Conservation (phyloP, 2,329 filamentous ascomycete genomes). For the Penicillium sp. region DNA sequence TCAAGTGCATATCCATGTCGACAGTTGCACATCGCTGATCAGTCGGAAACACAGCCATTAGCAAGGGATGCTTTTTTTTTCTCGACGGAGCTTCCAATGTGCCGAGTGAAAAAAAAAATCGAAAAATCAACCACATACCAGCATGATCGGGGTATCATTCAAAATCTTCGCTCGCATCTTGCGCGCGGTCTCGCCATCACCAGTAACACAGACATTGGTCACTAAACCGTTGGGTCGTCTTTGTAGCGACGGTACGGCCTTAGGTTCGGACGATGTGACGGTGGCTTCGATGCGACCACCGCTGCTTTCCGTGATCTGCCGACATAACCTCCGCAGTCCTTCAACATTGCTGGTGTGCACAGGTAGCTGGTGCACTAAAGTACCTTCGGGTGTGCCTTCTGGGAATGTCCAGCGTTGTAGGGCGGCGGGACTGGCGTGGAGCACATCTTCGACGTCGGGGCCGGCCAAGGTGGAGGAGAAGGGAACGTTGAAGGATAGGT, state of each 20-base stretch:
- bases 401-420: conserved; percentile 92
- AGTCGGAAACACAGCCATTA: conserved; percentile 14
- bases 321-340: conserved; percentile 75
- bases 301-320: conserved; percentile 70
- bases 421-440: conserved; percentile 86
- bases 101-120: conserved; percentile 14
- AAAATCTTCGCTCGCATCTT: conserved; percentile 87
- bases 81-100: not conserved
- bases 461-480: conserved; percentile 91
- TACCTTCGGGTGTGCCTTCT: conserved; percentile 78
- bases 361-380: conserved; percentile 85
- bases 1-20: conserved; percentile 87
- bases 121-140: conserved; percentile 63
- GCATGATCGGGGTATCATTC: conserved; percentile 86
- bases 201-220: conserved; percentile 89
- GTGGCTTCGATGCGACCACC: conserved; percentile 76
- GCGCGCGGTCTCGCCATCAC: conserved; percentile 81
- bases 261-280: conserved; percentile 80
- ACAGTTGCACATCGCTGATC: conserved; percentile 84
- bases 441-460: conserved; percentile 89
- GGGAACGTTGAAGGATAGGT: conserved; percentile 95
- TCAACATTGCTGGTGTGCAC: conserved; percentile 86
- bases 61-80: conserved; percentile 13
- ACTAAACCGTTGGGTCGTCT: conserved; percentile 59
- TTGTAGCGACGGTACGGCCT: conserved; percentile 55